Conservation (phyloP, 768 basidiomycete genomes). For the Podaxis sp. region DNA sequence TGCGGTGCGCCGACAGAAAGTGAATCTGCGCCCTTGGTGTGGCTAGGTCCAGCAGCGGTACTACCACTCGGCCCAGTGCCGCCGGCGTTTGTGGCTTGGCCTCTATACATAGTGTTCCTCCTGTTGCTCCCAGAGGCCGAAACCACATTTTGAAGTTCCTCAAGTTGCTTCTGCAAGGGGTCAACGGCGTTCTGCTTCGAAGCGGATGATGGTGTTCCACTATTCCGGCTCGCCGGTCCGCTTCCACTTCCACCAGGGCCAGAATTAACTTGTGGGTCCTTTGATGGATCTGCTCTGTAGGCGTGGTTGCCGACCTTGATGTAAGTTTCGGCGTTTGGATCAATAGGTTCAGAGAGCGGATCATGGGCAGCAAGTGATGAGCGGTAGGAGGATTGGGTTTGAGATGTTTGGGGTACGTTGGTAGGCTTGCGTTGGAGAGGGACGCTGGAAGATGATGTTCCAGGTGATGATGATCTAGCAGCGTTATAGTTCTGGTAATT, state of each 20-base stretch:
- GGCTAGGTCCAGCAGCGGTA: conserved; percentile 20
- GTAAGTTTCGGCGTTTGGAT: conserved; percentile 63
- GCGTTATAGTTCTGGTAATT: conserved; percentile 13
- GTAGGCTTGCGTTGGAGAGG: conserved; percentile 25
- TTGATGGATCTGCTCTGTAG: conserved; percentile 64
- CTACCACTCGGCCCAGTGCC: conserved; percentile 2
- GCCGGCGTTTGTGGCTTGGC: neutral
- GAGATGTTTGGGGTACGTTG: conserved; percentile 20
- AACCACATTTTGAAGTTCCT: conserved; percentile 51
- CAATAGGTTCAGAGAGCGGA: conserved; percentile 53
- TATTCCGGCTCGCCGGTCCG: conserved; percentile 8
- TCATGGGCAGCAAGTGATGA: neutral
- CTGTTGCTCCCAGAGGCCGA: conserved; percentile 47
- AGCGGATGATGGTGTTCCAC: conserved; percentile 7
- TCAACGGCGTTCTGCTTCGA: conserved; percentile 43
- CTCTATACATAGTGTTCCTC: conserved; percentile 40
- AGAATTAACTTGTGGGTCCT: conserved; percentile 53
- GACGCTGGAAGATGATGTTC: conserved; percentile 23
- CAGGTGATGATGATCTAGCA: conserved; percentile 18
- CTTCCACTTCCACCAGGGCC: neutral
- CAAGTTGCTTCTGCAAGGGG: conserved; percentile 67
- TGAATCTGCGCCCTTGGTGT: conserved; percentile 15
- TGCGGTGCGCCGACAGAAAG: conserved; percentile 24
- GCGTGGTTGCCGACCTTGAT: conserved; percentile 69
- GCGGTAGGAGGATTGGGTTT: conserved; percentile 17